Evolutionary conservation across 768 basidiomycete species (phyloP).

Genomic region (Mycena chlorophos): DNA sequence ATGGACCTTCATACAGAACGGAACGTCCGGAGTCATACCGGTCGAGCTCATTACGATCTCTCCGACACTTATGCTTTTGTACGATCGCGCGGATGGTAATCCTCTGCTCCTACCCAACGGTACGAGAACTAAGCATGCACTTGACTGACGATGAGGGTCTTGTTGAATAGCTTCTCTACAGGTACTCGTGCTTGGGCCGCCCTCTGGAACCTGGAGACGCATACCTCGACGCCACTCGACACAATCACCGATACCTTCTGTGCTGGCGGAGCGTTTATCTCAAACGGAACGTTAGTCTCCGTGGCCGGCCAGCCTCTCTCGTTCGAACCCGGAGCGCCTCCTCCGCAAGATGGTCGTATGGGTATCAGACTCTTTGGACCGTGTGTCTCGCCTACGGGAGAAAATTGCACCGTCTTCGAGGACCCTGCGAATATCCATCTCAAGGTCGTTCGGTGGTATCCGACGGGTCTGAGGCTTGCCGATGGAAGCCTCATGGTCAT

Average conservation of each 20-base stretch:
- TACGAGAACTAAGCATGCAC: too few relatives aligned
- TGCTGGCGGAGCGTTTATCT: slow-evolving; percentile 23
- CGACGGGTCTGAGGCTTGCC: slow-evolving; percentile 23
- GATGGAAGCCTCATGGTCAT: slow-evolving; percentile 26
- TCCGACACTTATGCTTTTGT: slow-evolving; percentile 23
- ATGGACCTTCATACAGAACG: slow-evolving; percentile 26
- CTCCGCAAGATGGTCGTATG: slow-evolving; percentile 19
- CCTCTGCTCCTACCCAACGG: slow-evolving; percentile 23
- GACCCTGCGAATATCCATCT: slow-evolving; percentile 24
- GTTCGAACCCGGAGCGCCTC: slow-evolving; percentile 5
- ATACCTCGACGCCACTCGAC: slow-evolving; percentile 17
- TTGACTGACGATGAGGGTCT: too few relatives aligned
- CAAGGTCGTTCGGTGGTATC: slow-evolving; percentile 24
- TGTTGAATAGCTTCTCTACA: too few relatives aligned
- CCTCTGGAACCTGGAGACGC: slow-evolving; percentile 24
- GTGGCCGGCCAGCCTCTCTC: slow-evolving; percentile 18
- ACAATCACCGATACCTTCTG: slow-evolving; percentile 24
- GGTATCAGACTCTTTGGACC: slow-evolving; percentile 28
- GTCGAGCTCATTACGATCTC: slow-evolving; percentile 25
- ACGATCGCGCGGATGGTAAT: slow-evolving; percentile 23
- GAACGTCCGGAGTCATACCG: slow-evolving; percentile 20
- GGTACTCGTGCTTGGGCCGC: slow-evolving; percentile 25
- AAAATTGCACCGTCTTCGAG: slow-evolving; percentile 26
- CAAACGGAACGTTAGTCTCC: slow-evolving; percentile 24
- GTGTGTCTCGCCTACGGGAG: slow-evolving; percentile 24